Evolutionary conservation across 495 filamentous ascomycete species (phyloP), one percentile per base, ranked within the genome.

Genomic region (Penicillium maclennaniae): DNA sequence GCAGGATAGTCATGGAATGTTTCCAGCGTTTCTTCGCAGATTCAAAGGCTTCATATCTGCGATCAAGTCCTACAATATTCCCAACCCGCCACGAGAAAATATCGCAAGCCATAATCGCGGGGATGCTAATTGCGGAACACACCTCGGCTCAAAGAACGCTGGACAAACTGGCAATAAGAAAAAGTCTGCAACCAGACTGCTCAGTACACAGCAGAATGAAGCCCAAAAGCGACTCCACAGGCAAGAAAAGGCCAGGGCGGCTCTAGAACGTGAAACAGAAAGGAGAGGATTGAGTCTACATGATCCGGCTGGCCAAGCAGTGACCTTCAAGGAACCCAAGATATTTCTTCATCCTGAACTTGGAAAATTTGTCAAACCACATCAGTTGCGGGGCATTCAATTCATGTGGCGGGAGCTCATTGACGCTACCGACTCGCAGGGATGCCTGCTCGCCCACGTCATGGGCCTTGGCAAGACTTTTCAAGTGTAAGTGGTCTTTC

Each of bases 401-500:
- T 96, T 96, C 69, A 79, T 97, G 79, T 97, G 92, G 91, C 82
- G 88, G 53, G 86, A 95, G 52, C 65, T 96, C 21, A 83, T 90
- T 7, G 76, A 77, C 15, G 74, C 76, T 27, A 60, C 77, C 9
- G 69, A 72, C 20, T 72, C 72, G 21, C 83, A 87, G 63, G 92
- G 92, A 6, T 95, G 89, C 59, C 73, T 97, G 3, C 79, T 97
- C 26, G 89, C 92, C 2, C 92, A 96, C 64, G 89, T 89, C 1
- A 96, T 96, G 92, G 92, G 92, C 2, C 69, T 97, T 15, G 92
- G 92, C 14, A 97, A 97, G 69, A 96, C 92, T 0, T 88, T 96
- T 82, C 92, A 96, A 62, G 76, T 86, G 74, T 81, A 68, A 71
- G 80, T 82, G 21, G 7, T 14, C 38, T 17, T 38, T 16, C 7